Base-by-base conservation (phyloP, 148 eudicot genomes). In the Chenopodium album region DNA sequence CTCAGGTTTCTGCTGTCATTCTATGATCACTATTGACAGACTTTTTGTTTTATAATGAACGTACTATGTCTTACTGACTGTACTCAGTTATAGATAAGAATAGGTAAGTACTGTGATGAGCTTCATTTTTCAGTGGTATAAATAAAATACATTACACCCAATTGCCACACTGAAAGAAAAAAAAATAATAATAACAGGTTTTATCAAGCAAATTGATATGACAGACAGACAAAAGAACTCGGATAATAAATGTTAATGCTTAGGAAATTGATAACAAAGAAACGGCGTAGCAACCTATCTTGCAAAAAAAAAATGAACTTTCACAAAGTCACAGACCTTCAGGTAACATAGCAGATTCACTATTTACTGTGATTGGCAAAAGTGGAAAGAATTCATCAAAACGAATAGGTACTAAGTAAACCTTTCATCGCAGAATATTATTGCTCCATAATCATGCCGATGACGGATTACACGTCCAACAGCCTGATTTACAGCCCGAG, bases 381-480 rank as follows among this genome's bases (percentile, higher is more conserved):
- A 82, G 52, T 26, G 76, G 20, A 63, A 76, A 48, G 13, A 65
- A 19, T 26, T 23, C 4, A 1, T 28, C 7, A 66, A 56, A 37
- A 48, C 44, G 63, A 46, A 67, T 67, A 26, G 19, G 19, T 0
- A 50, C 14, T 50, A 50, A 32, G 48, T n/a, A 28, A 80, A 95
- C 99, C 99, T 96, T 89, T 96, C 98, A 90, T 96, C 99, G 82
- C 99, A 96, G 78, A 96, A 88, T 29, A 96, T 90, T 76, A 94
- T 92, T 77, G 99, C 99, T 82, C 99, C 99, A 84, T 91, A 92
- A 87, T 96, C 99, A 89, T 96, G 91, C 52, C 91, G 94, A 87
- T 96, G 99, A 76, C 99, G 99, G 84, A 96, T 96, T 84, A 96
- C 98, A 81, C 99, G 99, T 54, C 99, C 99, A 84, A 96, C 97